These are phyloP conservation scores for Aureobasidium subglaciale DNA, from an alignment of 2,329 filamentous ascomycete genomes.

Conservation along the genomic window DNA sequence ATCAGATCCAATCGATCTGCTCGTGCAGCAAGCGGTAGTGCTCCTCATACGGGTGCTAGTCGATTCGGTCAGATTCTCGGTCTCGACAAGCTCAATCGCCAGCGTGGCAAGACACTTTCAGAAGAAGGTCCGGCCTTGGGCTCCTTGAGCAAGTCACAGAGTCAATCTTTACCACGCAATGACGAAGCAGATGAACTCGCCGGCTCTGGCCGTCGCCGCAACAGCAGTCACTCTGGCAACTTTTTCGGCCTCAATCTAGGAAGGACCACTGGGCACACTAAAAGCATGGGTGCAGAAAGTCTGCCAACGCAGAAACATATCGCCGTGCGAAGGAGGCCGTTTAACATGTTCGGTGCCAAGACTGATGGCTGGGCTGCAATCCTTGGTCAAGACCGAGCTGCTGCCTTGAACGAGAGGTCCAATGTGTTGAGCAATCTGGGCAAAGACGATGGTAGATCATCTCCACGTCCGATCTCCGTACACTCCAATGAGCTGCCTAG, in stretches of 20 bases:
- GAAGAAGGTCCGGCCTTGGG: conserved; percentile 60
- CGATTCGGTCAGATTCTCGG: conserved; percentile 55
- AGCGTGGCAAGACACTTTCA: conserved; percentile 53
- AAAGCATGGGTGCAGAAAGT: conserved; percentile 16
- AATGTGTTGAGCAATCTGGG: conserved; percentile 1
- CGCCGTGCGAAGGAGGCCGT: conserved; percentile 38
- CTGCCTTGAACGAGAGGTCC: conserved; percentile 18
- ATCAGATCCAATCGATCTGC: conserved; percentile 45
- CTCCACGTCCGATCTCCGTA: conserved; percentile 51
- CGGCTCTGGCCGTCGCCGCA: conserved; percentile 27
- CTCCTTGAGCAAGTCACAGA: conserved; percentile 63
- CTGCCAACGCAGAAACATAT: conserved; percentile 28
- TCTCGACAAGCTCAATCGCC: conserved; percentile 50
- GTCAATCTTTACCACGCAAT: conserved; percentile 65
- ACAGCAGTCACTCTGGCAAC: conserved; percentile 48
- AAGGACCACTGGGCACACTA: conserved; percentile 9
- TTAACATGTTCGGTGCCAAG: conserved; percentile 47
- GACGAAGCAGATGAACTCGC: conserved; percentile 9
- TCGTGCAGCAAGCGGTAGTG: conserved; percentile 33
- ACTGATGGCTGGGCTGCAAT: conserved; percentile 45
- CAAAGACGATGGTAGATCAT: conserved; percentile 21
- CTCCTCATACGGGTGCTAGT: conserved; percentile 35
- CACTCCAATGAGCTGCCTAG: conserved; percentile 58
- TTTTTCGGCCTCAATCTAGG: conserved; percentile 40
- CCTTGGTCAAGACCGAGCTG: conserved; percentile 30